A percentile compares a stretch with the other conserved stretches of the same genome.
These are phyloP conservation scores for Nakazawaea peltata DNA, from an alignment of 805 yeast genomes.

Conservation along the genomic window DNA sequence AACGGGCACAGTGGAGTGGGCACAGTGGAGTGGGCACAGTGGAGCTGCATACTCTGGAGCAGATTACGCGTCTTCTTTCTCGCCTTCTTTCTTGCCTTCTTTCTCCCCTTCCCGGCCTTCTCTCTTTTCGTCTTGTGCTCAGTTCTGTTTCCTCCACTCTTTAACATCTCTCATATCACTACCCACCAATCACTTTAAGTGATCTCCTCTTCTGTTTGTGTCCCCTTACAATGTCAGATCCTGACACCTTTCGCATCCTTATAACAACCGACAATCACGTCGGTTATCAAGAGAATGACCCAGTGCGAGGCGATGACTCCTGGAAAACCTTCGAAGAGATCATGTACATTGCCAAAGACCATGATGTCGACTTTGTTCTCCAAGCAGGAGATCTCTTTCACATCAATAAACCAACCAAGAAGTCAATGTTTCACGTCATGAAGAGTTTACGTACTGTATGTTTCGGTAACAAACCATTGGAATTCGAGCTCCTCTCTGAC, in stretches of 20 bases:
- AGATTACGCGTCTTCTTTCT: too few relatives aligned
- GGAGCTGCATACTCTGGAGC: too few relatives aligned
- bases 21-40: too few relatives aligned
- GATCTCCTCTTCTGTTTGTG: neutral
- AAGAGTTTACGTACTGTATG: constrained; percentile 62
- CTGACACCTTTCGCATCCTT: constrained; percentile 65
- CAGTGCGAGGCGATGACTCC: constrained; percentile 83
- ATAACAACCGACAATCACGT: constrained; percentile 95
- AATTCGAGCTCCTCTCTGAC: constrained; percentile 74
- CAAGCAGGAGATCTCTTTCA: constrained; percentile 95
- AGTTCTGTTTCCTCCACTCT: too few relatives aligned
- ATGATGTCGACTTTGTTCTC: constrained; percentile 78
- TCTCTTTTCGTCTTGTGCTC: too few relatives aligned
- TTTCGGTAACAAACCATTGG: constrained; percentile 83
- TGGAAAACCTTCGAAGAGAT: constrained; percentile 85
- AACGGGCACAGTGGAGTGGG: too few relatives aligned
- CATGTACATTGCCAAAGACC: constrained; percentile 55
- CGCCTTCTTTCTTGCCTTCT: too few relatives aligned
- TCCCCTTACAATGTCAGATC: too few relatives aligned
- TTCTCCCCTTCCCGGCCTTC: too few relatives aligned
- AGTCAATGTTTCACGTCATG: constrained; percentile 78
- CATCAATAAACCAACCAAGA: constrained; percentile 79
- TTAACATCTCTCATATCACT: too few relatives aligned
- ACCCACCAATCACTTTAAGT: too few relatives aligned
- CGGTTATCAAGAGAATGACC: constrained; percentile 85